Conservation (phyloP, 2,329 filamentous ascomycete genomes). For the Cordyceps javanica region DNA sequence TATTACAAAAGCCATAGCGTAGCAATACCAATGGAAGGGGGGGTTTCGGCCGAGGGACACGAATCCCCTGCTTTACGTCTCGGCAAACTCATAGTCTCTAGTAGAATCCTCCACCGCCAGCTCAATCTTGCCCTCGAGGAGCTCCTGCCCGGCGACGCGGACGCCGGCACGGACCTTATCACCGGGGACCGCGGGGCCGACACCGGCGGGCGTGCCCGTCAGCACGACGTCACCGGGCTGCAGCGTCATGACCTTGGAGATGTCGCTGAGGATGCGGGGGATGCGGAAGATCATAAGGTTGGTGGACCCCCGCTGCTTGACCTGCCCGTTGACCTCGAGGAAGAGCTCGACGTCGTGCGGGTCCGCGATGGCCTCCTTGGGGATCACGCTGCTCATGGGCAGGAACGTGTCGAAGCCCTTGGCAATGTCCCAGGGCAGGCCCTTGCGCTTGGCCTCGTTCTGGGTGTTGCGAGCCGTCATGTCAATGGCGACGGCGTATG, state of each 20-base stretch:
- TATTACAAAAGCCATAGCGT: too few relatives aligned
- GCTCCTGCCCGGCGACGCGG: constrained; percentile 70
- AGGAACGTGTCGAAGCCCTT: constrained; percentile 99
- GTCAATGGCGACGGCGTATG: constrained; percentile 87
- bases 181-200: constrained; percentile 77
- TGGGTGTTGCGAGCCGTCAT: constrained; percentile 96
- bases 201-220: constrained; percentile 96
- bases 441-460: constrained; percentile 94
- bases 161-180: constrained; percentile 84
- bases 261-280: constrained; percentile 80
- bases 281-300: constrained; percentile 91
- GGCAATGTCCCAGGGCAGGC: constrained; percentile 89
- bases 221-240: constrained; percentile 88
- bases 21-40: too few relatives aligned
- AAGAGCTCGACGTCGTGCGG: constrained; percentile 86
- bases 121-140: constrained; percentile 79
- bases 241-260: constrained; percentile 90
- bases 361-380: constrained; percentile 73
- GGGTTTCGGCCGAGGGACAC: too few relatives aligned
- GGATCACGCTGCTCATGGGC: constrained; percentile 75
- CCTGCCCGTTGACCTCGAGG: constrained; percentile 73
- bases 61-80: constrained; percentile 63
- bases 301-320: constrained; percentile 81
- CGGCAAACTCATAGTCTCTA: constrained; percentile 68
- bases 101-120: constrained; percentile 75